Percentiles rank a stretch among this genome's conserved stretches.
Evolutionary conservation across 129 eudicot genomes (phyloP).

Genomic region (Kitagawia praeruptora): DNA sequence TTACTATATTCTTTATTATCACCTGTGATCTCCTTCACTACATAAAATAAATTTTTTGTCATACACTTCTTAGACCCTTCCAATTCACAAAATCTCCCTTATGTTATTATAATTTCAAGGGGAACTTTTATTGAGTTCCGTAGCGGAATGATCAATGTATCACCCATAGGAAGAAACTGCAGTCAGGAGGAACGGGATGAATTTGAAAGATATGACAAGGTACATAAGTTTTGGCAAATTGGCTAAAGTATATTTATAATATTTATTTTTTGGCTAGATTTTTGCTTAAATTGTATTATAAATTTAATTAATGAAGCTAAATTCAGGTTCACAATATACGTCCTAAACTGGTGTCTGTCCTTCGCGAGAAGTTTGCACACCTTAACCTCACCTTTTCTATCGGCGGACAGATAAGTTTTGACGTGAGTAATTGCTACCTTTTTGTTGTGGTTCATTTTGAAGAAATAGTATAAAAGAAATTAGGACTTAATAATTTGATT

Average conservation of each 20-base stretch:
- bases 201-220: slow-evolving; percentile 91
- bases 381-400: slow-evolving; percentile 80
- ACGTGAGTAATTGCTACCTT: slow-evolving; percentile 40
- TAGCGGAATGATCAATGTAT: slow-evolving; percentile 91
- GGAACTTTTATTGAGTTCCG: slow-evolving; percentile 94
- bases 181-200: slow-evolving; percentile 97
- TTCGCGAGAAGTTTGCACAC: slow-evolving; percentile 78
- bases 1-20: too few species aligned
- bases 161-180: slow-evolving; percentile 95
- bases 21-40: too few species aligned
- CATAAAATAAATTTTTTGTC: too few species aligned
- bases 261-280: neutral
- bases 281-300: neutral
- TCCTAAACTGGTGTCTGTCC: slow-evolving; percentile 62
- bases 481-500: neutral
- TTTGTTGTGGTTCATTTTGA: neutral
- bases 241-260: too few species aligned
- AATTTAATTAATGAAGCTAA: neutral
- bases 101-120: slow-evolving; percentile 20
- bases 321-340: slow-evolving; percentile 76
- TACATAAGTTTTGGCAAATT: slow-evolving; percentile 9
- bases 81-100: neutral
- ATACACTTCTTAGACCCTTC: slow-evolving; percentile 13
- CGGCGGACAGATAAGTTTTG: slow-evolving; percentile 94
- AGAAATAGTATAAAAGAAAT: too few species aligned